phyloP scores from a whole-genome alignment of 2,329 filamentous ascomycete genomes.

The Venturia effusa region DNA sequence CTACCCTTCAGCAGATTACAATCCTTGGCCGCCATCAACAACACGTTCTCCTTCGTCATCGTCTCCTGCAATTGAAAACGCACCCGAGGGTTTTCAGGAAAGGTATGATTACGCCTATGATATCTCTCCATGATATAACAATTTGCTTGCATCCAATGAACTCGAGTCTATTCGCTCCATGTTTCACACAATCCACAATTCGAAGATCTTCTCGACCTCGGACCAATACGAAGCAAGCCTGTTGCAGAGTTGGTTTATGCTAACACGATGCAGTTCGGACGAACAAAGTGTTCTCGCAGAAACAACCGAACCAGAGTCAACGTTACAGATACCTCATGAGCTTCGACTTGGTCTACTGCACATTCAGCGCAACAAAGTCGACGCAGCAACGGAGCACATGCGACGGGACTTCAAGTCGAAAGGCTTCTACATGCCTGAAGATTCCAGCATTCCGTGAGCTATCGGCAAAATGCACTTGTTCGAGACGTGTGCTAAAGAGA shows the following conservation, averaged over 20 bases:
- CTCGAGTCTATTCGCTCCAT: too few species aligned
- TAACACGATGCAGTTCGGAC: not conserved
- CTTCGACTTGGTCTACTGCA: constrained; percentile 29
- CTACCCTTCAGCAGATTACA: constrained; percentile 21
- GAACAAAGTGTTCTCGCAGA: constrained; percentile 18
- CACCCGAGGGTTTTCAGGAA: not conserved
- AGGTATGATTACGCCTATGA: not conserved
- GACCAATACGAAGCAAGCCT: not conserved
- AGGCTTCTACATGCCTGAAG: constrained; percentile 38
- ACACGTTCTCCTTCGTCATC: constrained; percentile 10
- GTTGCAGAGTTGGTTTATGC: not conserved
- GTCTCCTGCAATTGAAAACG: not conserved
- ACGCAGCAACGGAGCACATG: constrained; percentile 34
- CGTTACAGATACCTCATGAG: constrained; percentile 15
- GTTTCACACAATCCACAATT: not conserved
- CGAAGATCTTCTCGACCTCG: too few species aligned
- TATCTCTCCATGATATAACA: not conserved
- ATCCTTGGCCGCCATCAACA: not conserved
- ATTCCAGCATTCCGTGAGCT: constrained; percentile 13
- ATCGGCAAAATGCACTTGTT: not conserved
- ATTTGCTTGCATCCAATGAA: not conserved
- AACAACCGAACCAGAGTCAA: constrained; percentile 25
- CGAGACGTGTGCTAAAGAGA: not conserved
- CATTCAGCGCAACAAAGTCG: constrained; percentile 37
- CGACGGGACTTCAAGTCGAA: constrained; percentile 32